Base-by-base conservation (phyloP, 805 yeast genomes). In the Lachancea kluyveri region DNA sequence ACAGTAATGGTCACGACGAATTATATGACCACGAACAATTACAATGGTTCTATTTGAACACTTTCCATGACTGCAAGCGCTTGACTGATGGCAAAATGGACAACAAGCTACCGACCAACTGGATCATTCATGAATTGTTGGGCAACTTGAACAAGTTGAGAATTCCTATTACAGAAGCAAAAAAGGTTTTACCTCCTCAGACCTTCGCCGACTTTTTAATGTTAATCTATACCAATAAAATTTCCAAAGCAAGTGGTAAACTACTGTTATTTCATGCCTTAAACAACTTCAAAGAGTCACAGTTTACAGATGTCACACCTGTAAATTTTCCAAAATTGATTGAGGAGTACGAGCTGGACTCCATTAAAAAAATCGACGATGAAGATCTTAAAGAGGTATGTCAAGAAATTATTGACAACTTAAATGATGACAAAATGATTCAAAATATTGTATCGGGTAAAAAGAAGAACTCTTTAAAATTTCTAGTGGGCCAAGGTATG, bases 401-500 rank as follows among this genome's bases (percentile, higher is more conserved):
- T 43, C 31, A 39, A 12, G 59, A 57, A 8, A 67, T 78, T 2
- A 52, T 79, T 0, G 44, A 41, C 0, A 57, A 59, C 5, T 59
- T 50, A 3, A 36, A 43, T 21, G 44, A 80, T 43, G 65, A 64
- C 0, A 72, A 71, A 11, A 71, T 79, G 11, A 83, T 82, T 3
- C 57, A 63, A 12, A 72, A 72, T 30, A 67, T 86, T 17, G 52
- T 52, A 14, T 46, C 59, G 0, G 88, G 87, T 2, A 77, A 77
- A 33, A 74, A 72, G 41, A 57, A 60, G 24, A 72, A 71, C 21
- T 74, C 87, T 8, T 46, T 90, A n/a, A 83, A 86, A 46, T 84
- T 65, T 47, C 62, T 92, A 35, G 69, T 92, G 3, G 97, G 96
- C 1, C 74, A 73, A 50, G 94, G 86, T 12, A 85, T 92, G 95